phyloP scores from a whole-genome alignment of 257 asterid genomes.

The Capsicum chinense region DNA sequence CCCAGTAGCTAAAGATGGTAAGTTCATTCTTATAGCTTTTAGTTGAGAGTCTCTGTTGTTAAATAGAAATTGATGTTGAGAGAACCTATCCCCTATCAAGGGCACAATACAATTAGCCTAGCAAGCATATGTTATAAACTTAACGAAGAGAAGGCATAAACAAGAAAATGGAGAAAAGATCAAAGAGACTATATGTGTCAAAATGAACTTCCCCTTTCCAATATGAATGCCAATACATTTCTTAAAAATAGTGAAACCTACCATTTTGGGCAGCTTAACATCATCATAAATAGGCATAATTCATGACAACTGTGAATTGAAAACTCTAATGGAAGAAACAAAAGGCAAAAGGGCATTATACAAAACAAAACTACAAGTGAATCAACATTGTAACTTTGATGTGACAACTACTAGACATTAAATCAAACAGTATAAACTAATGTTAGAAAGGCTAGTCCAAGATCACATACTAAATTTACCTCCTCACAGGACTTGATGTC shows the following conservation, averaged over 20 bases:
- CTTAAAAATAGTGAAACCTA: neutral
- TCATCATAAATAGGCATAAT: slow-evolving; percentile 11
- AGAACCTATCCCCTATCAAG: no score
- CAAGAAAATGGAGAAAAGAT: neutral
- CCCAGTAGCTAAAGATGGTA: no score
- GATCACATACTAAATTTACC: slow-evolving; percentile 36
- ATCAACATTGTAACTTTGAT: neutral
- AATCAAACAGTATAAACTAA: neutral
- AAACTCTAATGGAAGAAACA: neutral
- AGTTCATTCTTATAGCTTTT: no score
- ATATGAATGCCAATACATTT: no score
- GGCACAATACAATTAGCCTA: no score
- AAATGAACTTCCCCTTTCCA: neutral
- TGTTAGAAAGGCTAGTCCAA: neutral
- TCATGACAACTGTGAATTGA: neutral
- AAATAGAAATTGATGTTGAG: no score
- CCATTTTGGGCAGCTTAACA: neutral
- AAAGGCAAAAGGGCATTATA: neutral
- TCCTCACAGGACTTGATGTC: slow-evolving; percentile 36
- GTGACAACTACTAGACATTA: neutral
- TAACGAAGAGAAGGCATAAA: no score
- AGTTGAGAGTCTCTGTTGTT: no score
- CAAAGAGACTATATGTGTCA: neutral
- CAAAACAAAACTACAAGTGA: neutral
- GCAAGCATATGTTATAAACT: no score